These are phyloP conservation scores for Hyaloscypha variabilis DNA, from an alignment of 495 filamentous ascomycete species.

Conservation along the genomic window DNA sequence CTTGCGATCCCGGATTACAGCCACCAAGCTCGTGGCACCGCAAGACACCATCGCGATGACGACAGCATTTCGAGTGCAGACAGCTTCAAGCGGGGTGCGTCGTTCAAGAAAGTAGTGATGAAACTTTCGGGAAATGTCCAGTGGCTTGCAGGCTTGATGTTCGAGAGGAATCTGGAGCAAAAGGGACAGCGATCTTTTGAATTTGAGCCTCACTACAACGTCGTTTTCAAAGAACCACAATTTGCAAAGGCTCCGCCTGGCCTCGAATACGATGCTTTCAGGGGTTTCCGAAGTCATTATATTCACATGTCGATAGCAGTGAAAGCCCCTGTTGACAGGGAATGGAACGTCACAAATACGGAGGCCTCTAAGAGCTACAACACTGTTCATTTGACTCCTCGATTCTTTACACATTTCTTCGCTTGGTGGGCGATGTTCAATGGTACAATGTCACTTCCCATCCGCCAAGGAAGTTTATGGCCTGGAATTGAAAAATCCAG, in stretches of 20 bases:
- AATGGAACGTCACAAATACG: constrained; percentile 75
- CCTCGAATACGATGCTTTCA: constrained; percentile 83
- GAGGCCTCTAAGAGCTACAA: constrained; percentile 88
- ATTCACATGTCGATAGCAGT: constrained; percentile 94
- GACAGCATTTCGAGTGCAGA: constrained; percentile 65
- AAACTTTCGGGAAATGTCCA: constrained; percentile 94
- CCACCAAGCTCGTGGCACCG: constrained; percentile 74
- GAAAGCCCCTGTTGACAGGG: constrained; percentile 75
- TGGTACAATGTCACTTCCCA: constrained; percentile 90
- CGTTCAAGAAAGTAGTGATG: constrained; percentile 98
- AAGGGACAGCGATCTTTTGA: constrained; percentile 73
- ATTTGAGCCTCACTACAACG: constrained; percentile 91
- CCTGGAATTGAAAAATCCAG: constrained; percentile 91
- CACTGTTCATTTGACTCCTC: constrained; percentile 86
- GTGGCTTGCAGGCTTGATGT: constrained; percentile 88
- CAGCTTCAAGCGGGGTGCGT: constrained; percentile 69
- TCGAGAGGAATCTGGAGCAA: constrained; percentile 72
- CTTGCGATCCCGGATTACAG: constrained; percentile 93
- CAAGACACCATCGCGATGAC: constrained; percentile 57
- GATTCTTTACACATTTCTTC: constrained; percentile 98
- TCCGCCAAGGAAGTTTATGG: constrained; percentile 89
- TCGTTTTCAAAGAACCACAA: constrained; percentile 79
- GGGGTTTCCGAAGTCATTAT: constrained; percentile 91
- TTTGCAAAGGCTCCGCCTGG: constrained; percentile 60
- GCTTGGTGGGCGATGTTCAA: constrained; percentile 97